Evolutionary conservation across 768 basidiomycete species (phyloP).

Genomic region (Suillus cothurnatus): DNA sequence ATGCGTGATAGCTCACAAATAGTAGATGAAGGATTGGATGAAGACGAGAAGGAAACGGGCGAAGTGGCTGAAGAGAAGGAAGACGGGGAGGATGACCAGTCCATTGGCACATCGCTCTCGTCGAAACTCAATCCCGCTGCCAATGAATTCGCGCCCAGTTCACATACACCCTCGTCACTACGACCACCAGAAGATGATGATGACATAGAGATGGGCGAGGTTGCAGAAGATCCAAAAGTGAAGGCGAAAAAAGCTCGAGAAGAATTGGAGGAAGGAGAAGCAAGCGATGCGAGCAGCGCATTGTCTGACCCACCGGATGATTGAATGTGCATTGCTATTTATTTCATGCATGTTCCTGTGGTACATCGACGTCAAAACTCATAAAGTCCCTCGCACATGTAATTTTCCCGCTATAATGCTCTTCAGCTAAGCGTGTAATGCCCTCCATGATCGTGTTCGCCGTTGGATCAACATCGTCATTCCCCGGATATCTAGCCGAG

Average conservation of each 20-base stretch:
- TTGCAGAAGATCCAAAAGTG: slow-evolving; percentile 66
- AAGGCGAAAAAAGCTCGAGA: slow-evolving; percentile 56
- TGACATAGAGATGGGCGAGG: slow-evolving; percentile 92
- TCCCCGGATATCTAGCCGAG: slow-evolving; percentile 75
- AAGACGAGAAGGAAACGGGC: slow-evolving; percentile 47
- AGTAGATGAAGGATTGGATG: slow-evolving; percentile 29
- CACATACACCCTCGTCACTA: slow-evolving; percentile 30
- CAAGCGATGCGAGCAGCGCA: slow-evolving; percentile 77
- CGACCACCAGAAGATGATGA: slow-evolving; percentile 44
- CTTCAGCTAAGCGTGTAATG: slow-evolving; percentile 58
- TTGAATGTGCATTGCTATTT: slow-evolving; percentile 23
- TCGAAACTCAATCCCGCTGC: slow-evolving; percentile 35
- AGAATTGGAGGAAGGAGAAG: slow-evolving; percentile 86
- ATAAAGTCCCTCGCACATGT: slow-evolving; percentile 76
- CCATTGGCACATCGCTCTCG: slow-evolving; percentile 29
- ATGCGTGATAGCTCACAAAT: slow-evolving; percentile 13
- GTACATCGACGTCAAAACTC: slow-evolving; percentile 59
- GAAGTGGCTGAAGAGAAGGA: slow-evolving; percentile 41
- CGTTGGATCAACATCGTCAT: slow-evolving; percentile 52
- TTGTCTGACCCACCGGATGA: slow-evolving; percentile 77
- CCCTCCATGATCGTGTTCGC: slow-evolving; percentile 61
- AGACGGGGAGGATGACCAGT: slow-evolving; percentile 39
- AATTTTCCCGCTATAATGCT: slow-evolving; percentile 57
- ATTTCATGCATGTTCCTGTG: slow-evolving; percentile 19
- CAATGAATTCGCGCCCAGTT: slow-evolving; percentile 34